Conservation (phyloP, 257 asterid species). For the Coffea eugenioides region DNA sequence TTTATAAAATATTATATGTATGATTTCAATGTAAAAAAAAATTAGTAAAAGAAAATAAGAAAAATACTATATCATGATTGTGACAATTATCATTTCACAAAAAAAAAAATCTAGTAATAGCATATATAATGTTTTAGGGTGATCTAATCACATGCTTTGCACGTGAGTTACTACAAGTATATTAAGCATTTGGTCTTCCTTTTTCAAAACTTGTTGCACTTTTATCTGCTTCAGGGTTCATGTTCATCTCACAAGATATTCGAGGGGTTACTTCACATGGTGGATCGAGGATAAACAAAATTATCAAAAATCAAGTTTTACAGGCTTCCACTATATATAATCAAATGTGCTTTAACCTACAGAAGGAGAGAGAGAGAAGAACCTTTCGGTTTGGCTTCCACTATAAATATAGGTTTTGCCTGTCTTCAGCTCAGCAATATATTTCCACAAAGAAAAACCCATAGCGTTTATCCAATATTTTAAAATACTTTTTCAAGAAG, state of each 20-base stretch:
- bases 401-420: conserved; percentile 23
- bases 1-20: no score
- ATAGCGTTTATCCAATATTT: neutral
- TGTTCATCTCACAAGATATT: neutral
- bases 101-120: no score
- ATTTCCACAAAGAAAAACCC: neutral
- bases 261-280: neutral
- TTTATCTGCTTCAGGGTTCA: no score
- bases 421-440: neutral
- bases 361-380: neutral
- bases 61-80: no score
- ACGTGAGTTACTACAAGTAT: no score
- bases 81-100: no score
- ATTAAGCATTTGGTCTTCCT: no score
- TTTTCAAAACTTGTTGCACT: neutral
- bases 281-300: neutral
- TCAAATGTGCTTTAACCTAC: neutral
- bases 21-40: no score
- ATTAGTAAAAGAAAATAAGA: no score
- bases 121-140: no score
- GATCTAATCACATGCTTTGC: no score
- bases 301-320: conserved; percentile 12
- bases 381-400: neutral
- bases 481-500: no score
- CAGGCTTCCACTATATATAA: neutral